Conservation (phyloP, 768 basidiomycete species). For the Russula abietina region DNA sequence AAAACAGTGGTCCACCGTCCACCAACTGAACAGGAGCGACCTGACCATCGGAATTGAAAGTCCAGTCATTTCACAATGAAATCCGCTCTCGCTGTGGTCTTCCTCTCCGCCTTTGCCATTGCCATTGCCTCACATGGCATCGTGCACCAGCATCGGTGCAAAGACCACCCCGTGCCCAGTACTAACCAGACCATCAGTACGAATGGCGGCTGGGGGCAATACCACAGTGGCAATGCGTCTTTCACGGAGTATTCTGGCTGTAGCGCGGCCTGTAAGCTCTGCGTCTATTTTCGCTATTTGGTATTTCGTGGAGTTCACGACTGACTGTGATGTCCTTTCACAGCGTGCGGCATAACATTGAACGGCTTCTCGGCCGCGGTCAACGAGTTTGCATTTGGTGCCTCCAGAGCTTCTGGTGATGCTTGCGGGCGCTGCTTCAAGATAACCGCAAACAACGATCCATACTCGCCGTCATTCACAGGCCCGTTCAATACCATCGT, state of each 20-base stretch:
- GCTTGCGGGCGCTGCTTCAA: slow-evolving; percentile 59
- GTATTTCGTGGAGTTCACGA: neutral
- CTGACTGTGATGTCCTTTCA: neutral
- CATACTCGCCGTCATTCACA: slow-evolving; percentile 44
- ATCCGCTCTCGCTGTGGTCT: neutral
- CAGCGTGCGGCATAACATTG: slow-evolving; percentile 46
- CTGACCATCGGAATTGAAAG: neutral
- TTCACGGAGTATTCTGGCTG: slow-evolving; percentile 56
- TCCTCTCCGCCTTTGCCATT: neutral
- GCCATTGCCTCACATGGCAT: neutral
- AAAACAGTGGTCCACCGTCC: neutral
- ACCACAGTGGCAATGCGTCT: slow-evolving; percentile 47
- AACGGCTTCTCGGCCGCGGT: slow-evolving; percentile 52
- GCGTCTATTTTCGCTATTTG: neutral
- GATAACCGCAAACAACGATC: slow-evolving; percentile 44
- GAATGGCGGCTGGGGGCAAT: slow-evolving; percentile 33
- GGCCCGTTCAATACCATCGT: slow-evolving; percentile 51
- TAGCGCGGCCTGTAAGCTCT: slow-evolving; percentile 38
- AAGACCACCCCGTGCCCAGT: no score
- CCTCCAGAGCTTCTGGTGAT: slow-evolving; percentile 46
- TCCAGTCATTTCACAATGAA: neutral
- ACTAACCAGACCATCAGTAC: no score
- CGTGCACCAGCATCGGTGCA: neutral
- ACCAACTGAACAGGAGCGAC: neutral
- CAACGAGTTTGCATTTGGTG: slow-evolving; percentile 51